Evolutionary conservation across 768 basidiomycete species (phyloP).

Genomic region (Pleurotus eryngii): DNA sequence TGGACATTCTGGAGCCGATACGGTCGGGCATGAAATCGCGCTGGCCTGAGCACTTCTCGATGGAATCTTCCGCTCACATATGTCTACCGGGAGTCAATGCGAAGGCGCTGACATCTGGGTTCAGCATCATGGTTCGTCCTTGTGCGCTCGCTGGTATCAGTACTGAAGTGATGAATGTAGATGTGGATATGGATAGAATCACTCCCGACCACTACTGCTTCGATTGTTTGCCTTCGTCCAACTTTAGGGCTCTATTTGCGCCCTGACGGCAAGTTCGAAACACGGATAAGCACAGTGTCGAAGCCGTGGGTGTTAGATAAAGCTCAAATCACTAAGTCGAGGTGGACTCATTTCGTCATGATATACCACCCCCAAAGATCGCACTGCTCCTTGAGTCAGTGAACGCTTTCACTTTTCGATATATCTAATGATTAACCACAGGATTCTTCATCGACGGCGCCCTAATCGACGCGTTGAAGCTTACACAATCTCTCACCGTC

Average conservation of each 20-base stretch:
- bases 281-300: constrained; percentile 36
- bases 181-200: constrained; percentile 49
- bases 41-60: constrained; percentile 77
- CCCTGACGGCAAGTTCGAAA: constrained; percentile 54
- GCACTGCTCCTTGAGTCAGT: neutral
- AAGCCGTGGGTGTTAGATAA: constrained; percentile 42
- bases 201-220: no score
- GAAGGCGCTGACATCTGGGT: constrained; percentile 58
- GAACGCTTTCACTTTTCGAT: neutral
- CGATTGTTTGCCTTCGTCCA: constrained; percentile 32
- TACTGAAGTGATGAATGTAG: constrained; percentile 19
- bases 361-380: constrained; percentile 60
- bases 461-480: constrained; percentile 58
- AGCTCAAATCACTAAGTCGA: constrained; percentile 44
- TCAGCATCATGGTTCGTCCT: constrained; percentile 65
- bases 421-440: constrained; percentile 21
- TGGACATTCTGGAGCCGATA: constrained; percentile 67
- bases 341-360: constrained; percentile 73
- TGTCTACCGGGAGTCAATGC: constrained; percentile 43
- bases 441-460: constrained; percentile 76
- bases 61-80: constrained; percentile 55
- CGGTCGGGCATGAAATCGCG: constrained; percentile 68
- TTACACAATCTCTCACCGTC: constrained; percentile 46
- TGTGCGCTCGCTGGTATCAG: neutral
- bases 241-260: constrained; percentile 44